Percentiles rank a stretch among this genome's conserved stretches.
These are phyloP conservation scores for Cytospora chrysosperma DNA, from an alignment of 2,329 filamentous ascomycete genomes.

Conservation along the genomic window DNA sequence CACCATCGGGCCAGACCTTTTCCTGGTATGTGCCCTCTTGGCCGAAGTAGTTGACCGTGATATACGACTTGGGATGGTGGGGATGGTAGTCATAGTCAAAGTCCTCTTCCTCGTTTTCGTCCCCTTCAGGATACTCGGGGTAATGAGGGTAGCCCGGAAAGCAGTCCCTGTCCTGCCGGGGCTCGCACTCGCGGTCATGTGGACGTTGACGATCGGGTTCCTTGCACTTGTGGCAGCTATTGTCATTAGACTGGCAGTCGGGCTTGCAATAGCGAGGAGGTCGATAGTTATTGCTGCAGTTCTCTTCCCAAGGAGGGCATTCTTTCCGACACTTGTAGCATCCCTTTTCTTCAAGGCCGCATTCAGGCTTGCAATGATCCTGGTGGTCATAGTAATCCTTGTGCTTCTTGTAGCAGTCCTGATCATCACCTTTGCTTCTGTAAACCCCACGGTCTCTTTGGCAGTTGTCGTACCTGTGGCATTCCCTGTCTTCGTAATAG, in stretches of 20 bases:
- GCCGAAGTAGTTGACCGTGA: constrained; percentile 11
- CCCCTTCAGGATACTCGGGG: constrained; percentile 2
- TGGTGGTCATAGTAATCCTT: constrained; percentile 2
- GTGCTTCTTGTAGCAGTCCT: constrained; percentile 3
- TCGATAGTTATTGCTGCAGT: constrained; percentile 9
- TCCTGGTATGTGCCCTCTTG: constrained; percentile 13
- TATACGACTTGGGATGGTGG: constrained; percentile 4
- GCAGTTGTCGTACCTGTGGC: background rate
- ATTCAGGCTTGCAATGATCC: constrained; percentile 15
- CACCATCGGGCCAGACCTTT: constrained; percentile 22
- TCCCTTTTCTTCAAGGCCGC: constrained; percentile 5
- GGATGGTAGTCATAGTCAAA: background rate
- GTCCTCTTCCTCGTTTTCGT: background rate
- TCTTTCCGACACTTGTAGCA: constrained; percentile 9
- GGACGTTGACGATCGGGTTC: background rate
- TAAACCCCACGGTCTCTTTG: background rate
- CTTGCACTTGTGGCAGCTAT: background rate
- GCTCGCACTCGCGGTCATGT: constrained; percentile 1
- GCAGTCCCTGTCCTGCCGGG: background rate
- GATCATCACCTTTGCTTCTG: background rate
- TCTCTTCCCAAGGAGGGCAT: constrained; percentile 12
- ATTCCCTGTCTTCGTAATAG: constrained; percentile 8
- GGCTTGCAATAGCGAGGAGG: background rate
- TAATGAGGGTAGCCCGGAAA: background rate
- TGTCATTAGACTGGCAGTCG: background rate